These are phyloP conservation scores for Solanum chaucha DNA, from an alignment of 257 asterid genomes.

Conservation along the genomic window DNA sequence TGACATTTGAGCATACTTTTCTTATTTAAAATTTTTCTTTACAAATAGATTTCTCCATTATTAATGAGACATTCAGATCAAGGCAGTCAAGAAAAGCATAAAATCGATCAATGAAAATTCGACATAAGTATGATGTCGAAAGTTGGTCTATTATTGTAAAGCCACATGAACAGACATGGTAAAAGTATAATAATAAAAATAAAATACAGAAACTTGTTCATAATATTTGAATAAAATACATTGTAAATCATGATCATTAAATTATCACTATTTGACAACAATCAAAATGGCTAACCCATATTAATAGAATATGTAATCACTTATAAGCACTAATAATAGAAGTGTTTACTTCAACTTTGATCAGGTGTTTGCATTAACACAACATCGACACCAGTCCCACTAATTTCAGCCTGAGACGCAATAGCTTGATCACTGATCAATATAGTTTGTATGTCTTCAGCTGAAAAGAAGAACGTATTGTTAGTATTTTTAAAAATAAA, in stretches of 20 bases:
- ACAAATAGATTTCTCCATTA: not conserved
- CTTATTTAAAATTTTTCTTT: too few relatives aligned
- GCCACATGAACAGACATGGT: not conserved
- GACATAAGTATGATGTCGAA: not conserved
- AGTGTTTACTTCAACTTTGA: not conserved
- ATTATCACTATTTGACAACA: not conserved
- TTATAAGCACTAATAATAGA: not conserved
- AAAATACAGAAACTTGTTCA: not conserved
- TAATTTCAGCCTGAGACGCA: not conserved
- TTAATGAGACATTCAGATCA: not conserved
- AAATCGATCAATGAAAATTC: not conserved
- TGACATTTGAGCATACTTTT: too few relatives aligned
- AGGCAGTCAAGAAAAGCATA: not conserved
- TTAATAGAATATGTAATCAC: not conserved
- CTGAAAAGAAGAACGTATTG: not conserved
- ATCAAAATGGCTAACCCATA: not conserved
- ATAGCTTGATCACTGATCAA: not conserved
- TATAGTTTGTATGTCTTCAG: not conserved
- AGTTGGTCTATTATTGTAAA: not conserved
- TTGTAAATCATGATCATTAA: not conserved
- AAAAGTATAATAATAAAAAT: not conserved
- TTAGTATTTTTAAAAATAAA: not conserved
- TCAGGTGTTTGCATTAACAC: not conserved
- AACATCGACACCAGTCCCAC: not conserved
- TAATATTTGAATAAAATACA: not conserved